Evolutionary conservation across 306 rosid genomes (phyloP).

Genomic region (Quercus parvula): DNA sequence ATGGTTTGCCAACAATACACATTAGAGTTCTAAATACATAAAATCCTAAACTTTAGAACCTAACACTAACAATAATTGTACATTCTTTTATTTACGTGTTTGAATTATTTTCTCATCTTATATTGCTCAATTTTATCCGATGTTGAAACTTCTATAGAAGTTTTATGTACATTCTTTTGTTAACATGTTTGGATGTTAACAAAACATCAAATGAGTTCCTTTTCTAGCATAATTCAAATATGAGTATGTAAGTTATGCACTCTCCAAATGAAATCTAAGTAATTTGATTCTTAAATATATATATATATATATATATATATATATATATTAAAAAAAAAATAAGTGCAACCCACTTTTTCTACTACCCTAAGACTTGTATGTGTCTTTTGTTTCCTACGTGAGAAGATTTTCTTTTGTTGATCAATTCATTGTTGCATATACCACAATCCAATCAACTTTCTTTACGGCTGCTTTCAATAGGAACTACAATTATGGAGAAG

Average conservation of each 20-base stretch:
- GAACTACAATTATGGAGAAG: constrained; percentile 87
- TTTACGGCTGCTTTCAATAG: constrained; percentile 31
- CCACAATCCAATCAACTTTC: not conserved
- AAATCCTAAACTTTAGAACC: too few species aligned
- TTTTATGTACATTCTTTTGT: not conserved
- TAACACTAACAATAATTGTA: not conserved
- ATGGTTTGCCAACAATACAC: too few species aligned
- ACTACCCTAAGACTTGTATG: too few species aligned
- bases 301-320: too few species aligned
- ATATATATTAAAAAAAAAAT: too few species aligned
- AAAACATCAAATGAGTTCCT: not conserved
- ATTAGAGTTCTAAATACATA: too few species aligned
- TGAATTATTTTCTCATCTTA: not conserved
- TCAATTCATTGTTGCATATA: not conserved
- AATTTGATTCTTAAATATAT: too few species aligned
- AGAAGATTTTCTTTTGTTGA: not conserved
- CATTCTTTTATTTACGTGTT: not conserved
- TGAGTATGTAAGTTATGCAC: too few species aligned
- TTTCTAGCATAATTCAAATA: too few species aligned
- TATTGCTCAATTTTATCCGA: not conserved
- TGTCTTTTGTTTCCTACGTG: not conserved
- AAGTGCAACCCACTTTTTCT: too few species aligned
- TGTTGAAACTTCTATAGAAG: too few species aligned
- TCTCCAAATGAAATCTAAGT: too few species aligned
- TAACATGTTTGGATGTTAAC: not conserved